A percentile compares a stretch with the other conserved stretches of the same genome.
Conservation (phyloP, 2,329 filamentous ascomycete genomes). For the Alternaria ethzedia region DNA sequence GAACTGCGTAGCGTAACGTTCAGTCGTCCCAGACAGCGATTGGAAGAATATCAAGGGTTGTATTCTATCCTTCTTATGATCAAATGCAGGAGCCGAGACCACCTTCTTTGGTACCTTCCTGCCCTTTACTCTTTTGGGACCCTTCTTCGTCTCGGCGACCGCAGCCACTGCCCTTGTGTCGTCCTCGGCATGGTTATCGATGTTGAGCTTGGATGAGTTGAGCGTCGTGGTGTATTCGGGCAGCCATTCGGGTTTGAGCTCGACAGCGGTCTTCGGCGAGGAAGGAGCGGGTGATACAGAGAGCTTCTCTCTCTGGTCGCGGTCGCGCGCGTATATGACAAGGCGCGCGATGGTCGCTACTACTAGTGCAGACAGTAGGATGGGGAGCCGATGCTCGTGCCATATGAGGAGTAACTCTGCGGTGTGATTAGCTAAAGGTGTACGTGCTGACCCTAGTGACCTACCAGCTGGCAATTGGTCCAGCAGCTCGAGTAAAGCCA, state of each 20-base stretch:
- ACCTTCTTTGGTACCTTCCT: conserved; percentile 35
- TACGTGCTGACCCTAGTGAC: not conserved
- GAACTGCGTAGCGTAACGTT: conserved; percentile 72
- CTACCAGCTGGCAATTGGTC: conserved; percentile 27
- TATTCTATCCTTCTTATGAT: conserved; percentile 55
- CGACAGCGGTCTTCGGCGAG: conserved; percentile 37
- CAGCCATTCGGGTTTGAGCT: conserved; percentile 45
- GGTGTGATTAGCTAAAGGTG: not conserved
- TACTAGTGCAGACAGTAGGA: conserved; percentile 42
- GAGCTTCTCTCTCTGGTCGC: conserved; percentile 34
- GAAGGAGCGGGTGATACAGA: conserved; percentile 39
- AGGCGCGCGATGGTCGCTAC: conserved; percentile 40
- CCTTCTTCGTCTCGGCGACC: conserved; percentile 36
- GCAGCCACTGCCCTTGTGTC: conserved; percentile 23
- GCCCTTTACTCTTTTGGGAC: conserved; percentile 49
- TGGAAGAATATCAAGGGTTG: conserved; percentile 87
- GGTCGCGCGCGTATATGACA: conserved; percentile 32
- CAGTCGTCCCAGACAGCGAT: conserved; percentile 83
- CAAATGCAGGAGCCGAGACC: conserved; percentile 23
- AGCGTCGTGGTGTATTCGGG: conserved; percentile 42
- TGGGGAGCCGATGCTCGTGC: conserved; percentile 44
- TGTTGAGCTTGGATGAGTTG: conserved; percentile 22
- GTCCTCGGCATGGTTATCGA: conserved; percentile 42
- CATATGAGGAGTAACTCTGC: conserved; percentile 47
- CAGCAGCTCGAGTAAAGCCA: conserved; percentile 18